phyloP scores from a whole-genome alignment of 2,329 filamentous ascomycete genomes.

The Aspergillus niger region DNA sequence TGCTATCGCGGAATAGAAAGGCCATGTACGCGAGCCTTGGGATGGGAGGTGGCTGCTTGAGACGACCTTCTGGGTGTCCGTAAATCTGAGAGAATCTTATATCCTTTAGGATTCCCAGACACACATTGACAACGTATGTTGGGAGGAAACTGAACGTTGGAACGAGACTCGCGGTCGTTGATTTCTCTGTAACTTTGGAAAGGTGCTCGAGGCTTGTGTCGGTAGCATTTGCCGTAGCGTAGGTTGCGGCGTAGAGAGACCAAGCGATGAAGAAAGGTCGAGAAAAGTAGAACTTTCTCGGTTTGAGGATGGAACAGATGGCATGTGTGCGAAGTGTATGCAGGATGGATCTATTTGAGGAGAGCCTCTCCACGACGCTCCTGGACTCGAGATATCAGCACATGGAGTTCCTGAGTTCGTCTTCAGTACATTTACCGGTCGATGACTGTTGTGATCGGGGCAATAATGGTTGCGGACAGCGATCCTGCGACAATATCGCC shows the following conservation, averaged over 20 bases:
- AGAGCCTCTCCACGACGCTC: constrained; percentile 29
- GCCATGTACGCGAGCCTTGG: constrained; percentile 14
- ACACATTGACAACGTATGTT: constrained; percentile 35
- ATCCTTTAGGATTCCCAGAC: constrained; percentile 34
- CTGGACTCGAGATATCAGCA: constrained; percentile 10
- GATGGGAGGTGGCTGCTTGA: neutral
- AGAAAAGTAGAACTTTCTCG: constrained; percentile 34
- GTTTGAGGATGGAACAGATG: constrained; percentile 23
- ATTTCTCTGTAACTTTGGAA: neutral
- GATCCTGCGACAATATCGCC: constrained; percentile 30
- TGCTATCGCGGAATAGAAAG: constrained; percentile 75
- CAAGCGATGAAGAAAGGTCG: constrained; percentile 43
- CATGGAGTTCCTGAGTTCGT: neutral
- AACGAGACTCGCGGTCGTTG: constrained; percentile 51
- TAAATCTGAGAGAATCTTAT: constrained; percentile 65
- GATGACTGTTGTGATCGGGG: constrained; percentile 31
- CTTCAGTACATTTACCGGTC: constrained; percentile 23
- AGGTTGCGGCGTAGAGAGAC: constrained; percentile 77
- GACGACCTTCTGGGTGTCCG: constrained; percentile 39
- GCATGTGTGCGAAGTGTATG: constrained; percentile 24
- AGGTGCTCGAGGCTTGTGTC: constrained; percentile 71
- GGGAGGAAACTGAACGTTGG: constrained; percentile 65
- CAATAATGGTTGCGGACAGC: constrained; percentile 28
- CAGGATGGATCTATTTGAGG: constrained; percentile 26
- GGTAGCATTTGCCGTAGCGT: constrained; percentile 78